These are phyloP conservation scores for Rhododendron griersonianum DNA, from an alignment of 148 eudicot genomes.

Conservation along the genomic window DNA sequence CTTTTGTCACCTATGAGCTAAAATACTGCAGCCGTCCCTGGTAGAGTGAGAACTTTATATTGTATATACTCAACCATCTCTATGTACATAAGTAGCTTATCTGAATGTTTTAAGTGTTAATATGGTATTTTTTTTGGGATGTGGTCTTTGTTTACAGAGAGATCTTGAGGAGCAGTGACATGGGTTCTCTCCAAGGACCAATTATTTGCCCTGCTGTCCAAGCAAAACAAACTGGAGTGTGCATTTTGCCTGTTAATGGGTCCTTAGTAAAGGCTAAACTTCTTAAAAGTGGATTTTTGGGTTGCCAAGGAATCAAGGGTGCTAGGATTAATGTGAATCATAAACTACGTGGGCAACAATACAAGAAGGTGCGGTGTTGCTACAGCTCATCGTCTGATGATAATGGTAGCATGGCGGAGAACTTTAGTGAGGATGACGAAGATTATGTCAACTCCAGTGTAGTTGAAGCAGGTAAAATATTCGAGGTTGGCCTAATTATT, in stretches of 20 bases:
- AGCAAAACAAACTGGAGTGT: conserved; percentile 50
- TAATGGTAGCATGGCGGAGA: conserved; percentile 84
- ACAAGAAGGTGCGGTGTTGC: conserved; percentile 44
- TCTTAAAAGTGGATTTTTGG: conserved; percentile 58
- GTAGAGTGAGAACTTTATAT: neutral
- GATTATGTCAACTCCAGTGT: conserved; percentile 87
- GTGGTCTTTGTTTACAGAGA: neutral
- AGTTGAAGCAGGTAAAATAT: conserved; percentile 74
- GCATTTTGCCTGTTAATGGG: conserved; percentile 36
- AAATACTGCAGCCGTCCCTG: neutral
- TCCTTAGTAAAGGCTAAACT: conserved; percentile 32
- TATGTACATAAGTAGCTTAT: neutral
- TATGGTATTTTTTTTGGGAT: neutral
- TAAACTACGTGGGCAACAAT: conserved; percentile 23
- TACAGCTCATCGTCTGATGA: conserved; percentile 87
- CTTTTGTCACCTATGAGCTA: neutral
- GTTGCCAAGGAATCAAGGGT: conserved; percentile 30
- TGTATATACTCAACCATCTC: neutral
- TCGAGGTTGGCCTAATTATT: neutral
- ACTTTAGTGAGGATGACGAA: conserved; percentile 63
- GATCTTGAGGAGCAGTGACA: conserved; percentile 23
- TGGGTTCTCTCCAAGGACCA: conserved; percentile 81
- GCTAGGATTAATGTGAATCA: conserved; percentile 28
- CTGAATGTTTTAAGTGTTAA: neutral
- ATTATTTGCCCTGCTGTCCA: conserved; percentile 62